phyloP scores from a whole-genome alignment of 2,329 filamentous ascomycete genomes.

The Stemphylium vesicarium region DNA sequence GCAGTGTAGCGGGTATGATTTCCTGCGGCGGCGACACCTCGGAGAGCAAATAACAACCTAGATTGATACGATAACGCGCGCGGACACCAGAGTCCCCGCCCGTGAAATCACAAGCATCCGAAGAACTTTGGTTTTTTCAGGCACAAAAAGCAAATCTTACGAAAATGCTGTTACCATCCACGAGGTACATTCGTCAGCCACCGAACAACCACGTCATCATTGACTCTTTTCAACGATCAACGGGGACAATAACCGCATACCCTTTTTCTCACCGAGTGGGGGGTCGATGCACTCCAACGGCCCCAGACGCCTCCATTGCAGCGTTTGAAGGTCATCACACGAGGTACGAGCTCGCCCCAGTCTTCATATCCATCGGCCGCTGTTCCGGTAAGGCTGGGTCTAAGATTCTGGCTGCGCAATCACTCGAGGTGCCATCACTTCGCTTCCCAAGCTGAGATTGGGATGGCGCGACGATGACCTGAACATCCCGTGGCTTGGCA shows the following conservation, averaged over 20 bases:
- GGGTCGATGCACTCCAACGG: too few relatives aligned
- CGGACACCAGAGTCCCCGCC: not conserved
- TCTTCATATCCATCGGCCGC: not conserved
- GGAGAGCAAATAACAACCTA: not conserved
- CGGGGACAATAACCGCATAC: not conserved
- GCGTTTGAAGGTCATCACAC: not conserved
- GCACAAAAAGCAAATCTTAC: not conserved
- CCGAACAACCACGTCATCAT: not conserved
- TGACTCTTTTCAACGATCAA: not conserved
- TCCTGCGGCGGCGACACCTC: slow-evolving; percentile 2
- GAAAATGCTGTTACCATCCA: not conserved
- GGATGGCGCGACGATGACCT: not conserved
- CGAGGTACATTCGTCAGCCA: not conserved
- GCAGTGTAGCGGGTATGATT: not conserved
- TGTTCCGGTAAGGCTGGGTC: not conserved
- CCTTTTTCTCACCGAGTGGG: not conserved
- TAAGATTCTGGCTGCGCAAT: not conserved
- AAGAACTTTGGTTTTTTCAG: not conserved
- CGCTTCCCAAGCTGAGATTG: not conserved
- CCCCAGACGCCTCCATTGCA: not conserved
- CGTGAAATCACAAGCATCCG: not conserved
- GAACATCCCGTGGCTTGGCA: slow-evolving; percentile 3
- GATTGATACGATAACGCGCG: not conserved
- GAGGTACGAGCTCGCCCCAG: not conserved
- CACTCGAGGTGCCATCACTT: not conserved